Conservation (phyloP, 805 yeast species). For the Sungouiella thailandica region DNA sequence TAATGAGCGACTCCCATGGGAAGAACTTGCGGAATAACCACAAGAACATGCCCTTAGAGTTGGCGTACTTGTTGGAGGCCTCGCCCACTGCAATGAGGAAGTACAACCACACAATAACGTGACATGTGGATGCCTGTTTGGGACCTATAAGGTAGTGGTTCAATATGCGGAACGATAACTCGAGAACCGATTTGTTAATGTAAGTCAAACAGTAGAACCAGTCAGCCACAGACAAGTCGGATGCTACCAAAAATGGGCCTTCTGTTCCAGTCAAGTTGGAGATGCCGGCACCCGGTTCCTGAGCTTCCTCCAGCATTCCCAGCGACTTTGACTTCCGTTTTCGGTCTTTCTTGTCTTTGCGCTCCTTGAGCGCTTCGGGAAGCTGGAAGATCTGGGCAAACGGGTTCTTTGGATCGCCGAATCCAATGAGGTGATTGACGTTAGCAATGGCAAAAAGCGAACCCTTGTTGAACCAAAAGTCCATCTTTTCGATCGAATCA, state of each 20-base stretch:
- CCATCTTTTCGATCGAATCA: conserved; percentile 40
- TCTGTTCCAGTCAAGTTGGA: conserved; percentile 20
- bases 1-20: conserved; percentile 66
- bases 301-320: conserved; percentile 3
- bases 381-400: conserved; percentile 70
- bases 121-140: conserved; percentile 63
- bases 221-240: conserved; percentile 32
- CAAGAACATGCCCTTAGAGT: conserved; percentile 42
- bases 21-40: conserved; percentile 51
- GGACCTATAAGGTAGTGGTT: conserved; percentile 69
- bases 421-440: conserved; percentile 68
- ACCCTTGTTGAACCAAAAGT: conserved; percentile 74
- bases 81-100: conserved; percentile 62
- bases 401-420: conserved; percentile 72
- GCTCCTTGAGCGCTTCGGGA: conserved; percentile 65
- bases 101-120: conserved; percentile 72
- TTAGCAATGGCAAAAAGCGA: conserved; percentile 73
- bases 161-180: conserved; percentile 63
- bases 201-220: conserved; percentile 58
- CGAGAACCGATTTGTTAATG: conserved; percentile 60
- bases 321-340: conserved; percentile 39
- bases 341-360: conserved; percentile 67
- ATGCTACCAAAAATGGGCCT: conserved; percentile 27
- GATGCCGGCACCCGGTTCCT: not conserved
- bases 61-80: conserved; percentile 43